Base-by-base conservation (phyloP, 768 basidiomycete genomes). In the Phallus indusiatus region DNA sequence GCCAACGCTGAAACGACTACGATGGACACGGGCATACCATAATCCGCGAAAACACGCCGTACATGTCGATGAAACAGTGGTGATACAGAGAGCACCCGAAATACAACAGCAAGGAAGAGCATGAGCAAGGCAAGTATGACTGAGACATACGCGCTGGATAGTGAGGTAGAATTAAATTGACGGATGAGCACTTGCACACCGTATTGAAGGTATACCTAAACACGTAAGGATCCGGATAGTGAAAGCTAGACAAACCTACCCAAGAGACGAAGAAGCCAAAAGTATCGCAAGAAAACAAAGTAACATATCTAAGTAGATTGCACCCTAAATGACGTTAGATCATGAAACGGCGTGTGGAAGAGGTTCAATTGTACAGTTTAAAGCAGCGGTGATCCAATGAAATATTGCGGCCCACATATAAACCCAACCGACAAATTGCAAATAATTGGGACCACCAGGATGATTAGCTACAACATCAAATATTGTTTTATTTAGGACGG, bases 261-360 rank as follows among this genome's bases (percentile, higher is more conserved):
- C 88, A 92, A 17, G 88, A 86, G 1, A 94, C 90, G 69, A 93
- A 94, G 71, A 93, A 94, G 1, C 92, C 91, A 64, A 94, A 94
- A 0, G 89, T 92, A 64, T 94, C 91, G 68, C 91, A 94, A 20
- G 91, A 86, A 70, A 94, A 94, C 7, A 89, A 76, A 0, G 92
- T 94, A 22, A 94, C 90, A 64, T 91, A 90, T 78, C 79, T 82
- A 46, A 95, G 77, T 64, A 90, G 87, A 67, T 89, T 87, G 64
- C 88, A 89, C 77, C 84, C 88, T 90, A 36, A n/a, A 58, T 2
- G 10, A 37, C 33, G 59, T 62, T 47, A 47, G 24, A 7, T n/a
- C n/a, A n/a, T 17, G 7, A 50, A 21, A 47, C 14, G 16, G 17
- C 24, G 12, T 20, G 56, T 12, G 46, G 36, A 20, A 18, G 18